Evolutionary conservation across 345 rosid species (phyloP).

Genomic region (Diplotaxis tenuifolia): DNA sequence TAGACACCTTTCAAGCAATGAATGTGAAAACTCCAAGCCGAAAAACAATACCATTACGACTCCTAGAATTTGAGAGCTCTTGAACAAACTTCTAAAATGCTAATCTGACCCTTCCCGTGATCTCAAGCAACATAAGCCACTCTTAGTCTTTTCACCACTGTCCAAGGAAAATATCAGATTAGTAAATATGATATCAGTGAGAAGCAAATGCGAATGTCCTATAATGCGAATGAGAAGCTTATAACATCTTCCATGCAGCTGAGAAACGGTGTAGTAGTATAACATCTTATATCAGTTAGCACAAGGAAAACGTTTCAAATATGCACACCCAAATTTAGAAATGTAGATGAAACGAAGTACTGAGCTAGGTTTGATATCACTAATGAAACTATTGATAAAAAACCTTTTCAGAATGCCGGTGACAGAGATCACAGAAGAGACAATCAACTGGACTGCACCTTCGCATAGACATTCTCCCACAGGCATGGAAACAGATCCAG

Average conservation of each 20-base stretch:
- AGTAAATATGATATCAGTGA: not conserved
- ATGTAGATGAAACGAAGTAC: too few species aligned
- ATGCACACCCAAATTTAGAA: not conserved
- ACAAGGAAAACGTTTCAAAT: not conserved
- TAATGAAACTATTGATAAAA: not conserved
- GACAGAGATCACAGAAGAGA: too few species aligned
- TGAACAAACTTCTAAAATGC: slow-evolving; percentile 91
- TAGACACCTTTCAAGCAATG: too few species aligned
- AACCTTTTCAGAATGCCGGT: too few species aligned
- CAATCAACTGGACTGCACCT: too few species aligned
- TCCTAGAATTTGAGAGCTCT: slow-evolving; percentile 78
- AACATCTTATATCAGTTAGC: not conserved
- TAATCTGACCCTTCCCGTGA: slow-evolving; percentile 82
- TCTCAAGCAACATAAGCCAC: slow-evolving; percentile 65
- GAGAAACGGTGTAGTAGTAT: not conserved
- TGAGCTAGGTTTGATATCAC: slow-evolving; percentile 4
- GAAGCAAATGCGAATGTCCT: not conserved
- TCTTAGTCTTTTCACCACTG: slow-evolving; percentile 79
- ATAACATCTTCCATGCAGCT: too few species aligned
- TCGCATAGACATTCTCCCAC: too few species aligned
- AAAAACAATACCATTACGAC: slow-evolving; percentile 80
- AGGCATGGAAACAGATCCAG: too few species aligned
- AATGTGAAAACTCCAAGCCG: not conserved
- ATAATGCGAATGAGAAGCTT: slow-evolving; percentile 1
- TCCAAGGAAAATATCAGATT: slow-evolving; percentile 16